Base-by-base conservation (phyloP, 257 asterid species). In the Thymus mandschuricus region DNA sequence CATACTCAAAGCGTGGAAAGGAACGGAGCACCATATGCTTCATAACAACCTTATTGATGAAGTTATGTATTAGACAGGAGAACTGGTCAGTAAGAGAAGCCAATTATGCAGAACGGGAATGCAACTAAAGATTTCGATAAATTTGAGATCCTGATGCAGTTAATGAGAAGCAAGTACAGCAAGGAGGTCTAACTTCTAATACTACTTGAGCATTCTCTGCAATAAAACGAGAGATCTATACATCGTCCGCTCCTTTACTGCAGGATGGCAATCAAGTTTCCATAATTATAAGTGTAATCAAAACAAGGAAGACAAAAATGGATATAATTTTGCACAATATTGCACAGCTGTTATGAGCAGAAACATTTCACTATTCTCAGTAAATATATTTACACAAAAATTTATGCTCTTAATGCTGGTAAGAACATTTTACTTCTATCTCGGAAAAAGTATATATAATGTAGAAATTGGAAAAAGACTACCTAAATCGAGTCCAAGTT, bases 171-270 rank as follows among this genome's bases (percentile, higher is more conserved):
- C 60, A 27, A 28, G 13, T 27, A 2, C 6, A 13, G 8, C 1
- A 7, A 55, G 33, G 28, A 21, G 21, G 21, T 21, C 21, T 21
- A 21, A 21, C 21, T 21, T 21, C 21, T 10, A 51, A 6, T n/a
- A 50, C 30, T 50, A n/a, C 56, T 50, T 50, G 15, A 51, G 28
- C 57, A 51, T 15, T 15, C n/a, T 15, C 57, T 5, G 10, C 57
- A 13, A 51, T 51, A 15, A 51, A 51, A 73, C 67, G 84, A 81
- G 43, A 86, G 82, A 64, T 81, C 86, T 58, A 82, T 76, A 60
- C 88, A 74, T 79, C 55, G 80, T 81, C 77, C 82, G 77, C 75
- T 88, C 95, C 80, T 82, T 86, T 51, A 82, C 79, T 38, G 81
- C 30, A 81, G 73, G 69, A 60, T 79, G 66, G 66, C 69, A 72